Evolutionary conservation across 331 rosid genomes (phyloP).

Genomic region (Malus hybrid): DNA sequence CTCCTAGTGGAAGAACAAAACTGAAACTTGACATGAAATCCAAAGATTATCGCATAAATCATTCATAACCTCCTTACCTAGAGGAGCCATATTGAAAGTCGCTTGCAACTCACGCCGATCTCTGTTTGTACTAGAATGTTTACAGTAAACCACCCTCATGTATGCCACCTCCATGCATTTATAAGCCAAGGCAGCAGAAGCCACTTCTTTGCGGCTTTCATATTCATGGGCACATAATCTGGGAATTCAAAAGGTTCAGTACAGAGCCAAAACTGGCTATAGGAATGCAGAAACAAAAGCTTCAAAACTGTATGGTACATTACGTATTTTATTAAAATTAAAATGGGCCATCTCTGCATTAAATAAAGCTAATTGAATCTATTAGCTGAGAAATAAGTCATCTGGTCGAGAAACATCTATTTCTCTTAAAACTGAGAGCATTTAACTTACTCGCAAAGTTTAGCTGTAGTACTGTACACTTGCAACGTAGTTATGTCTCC

Average conservation of each 20-base stretch:
- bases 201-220: slow-evolving; percentile 56
- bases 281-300: slow-evolving; percentile 8
- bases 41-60: slow-evolving; percentile 5
- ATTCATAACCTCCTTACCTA: slow-evolving; percentile 40
- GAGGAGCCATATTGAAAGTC: slow-evolving; percentile 49
- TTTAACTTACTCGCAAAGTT: slow-evolving; percentile 54
- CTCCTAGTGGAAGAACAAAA: neutral
- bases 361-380: slow-evolving; percentile 2
- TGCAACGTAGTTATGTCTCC: slow-evolving; percentile 45
- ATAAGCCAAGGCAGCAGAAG: slow-evolving; percentile 76
- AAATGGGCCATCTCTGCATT: slow-evolving; percentile 1
- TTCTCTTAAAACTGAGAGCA: neutral
- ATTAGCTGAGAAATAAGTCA: neutral
- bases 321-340: neutral
- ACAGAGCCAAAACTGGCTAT: neutral
- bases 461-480: slow-evolving; percentile 45
- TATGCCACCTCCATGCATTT: slow-evolving; percentile 87
- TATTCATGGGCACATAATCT: slow-evolving; percentile 72
- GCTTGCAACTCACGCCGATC: slow-evolving; percentile 56
- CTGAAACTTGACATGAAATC: slow-evolving; percentile 10
- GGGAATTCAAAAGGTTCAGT: slow-evolving; percentile 13
- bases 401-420: neutral
- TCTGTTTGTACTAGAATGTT: slow-evolving; percentile 37
- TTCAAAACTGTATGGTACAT: neutral
- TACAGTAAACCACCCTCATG: slow-evolving; percentile 61